Conservation (phyloP, 139 green algal species). For the Cymbomonas tetramitiformis region DNA sequence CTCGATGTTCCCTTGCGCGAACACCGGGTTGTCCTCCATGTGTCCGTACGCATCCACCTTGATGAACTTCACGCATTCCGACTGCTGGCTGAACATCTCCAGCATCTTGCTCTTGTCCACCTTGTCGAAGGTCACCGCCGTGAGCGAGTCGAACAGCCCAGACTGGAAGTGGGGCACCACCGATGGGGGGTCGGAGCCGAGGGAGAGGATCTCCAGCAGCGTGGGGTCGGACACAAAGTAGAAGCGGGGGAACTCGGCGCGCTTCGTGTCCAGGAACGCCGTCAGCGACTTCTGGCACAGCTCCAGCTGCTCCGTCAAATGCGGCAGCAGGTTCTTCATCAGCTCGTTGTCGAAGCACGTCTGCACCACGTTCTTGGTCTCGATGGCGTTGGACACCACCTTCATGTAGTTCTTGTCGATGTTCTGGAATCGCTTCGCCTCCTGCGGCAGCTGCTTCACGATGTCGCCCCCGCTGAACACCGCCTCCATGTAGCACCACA, state of each 20-base stretch:
- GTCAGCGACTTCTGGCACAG: constrained; percentile 84
- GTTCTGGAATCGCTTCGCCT: constrained; percentile 89
- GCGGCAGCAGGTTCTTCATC: constrained; percentile 76
- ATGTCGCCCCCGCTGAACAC: constrained; percentile 90
- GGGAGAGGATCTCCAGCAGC: constrained; percentile 85
- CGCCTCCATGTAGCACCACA: constrained; percentile 94
- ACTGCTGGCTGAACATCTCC: constrained; percentile 78
- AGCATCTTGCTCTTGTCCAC: constrained; percentile 72
- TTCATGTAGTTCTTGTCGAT: constrained; percentile 96
- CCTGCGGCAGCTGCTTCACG: too few relatives aligned
- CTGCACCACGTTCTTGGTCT: constrained; percentile 67
- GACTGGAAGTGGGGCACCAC: constrained; percentile 90
- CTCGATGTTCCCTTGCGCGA: constrained; percentile 80
- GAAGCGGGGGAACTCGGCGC: constrained; percentile 85
- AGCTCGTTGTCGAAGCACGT: constrained; percentile 71
- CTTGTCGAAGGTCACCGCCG: constrained; percentile 76
- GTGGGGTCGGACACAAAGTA: constrained; percentile 95
- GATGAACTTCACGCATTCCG: constrained; percentile 51
- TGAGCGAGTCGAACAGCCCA: constrained; percentile 81
- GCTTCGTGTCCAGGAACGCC: constrained; percentile 85
- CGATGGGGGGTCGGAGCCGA: constrained; percentile 69
- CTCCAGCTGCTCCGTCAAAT: constrained; percentile 82
- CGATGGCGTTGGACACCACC: constrained; percentile 64
- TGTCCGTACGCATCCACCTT: constrained; percentile 24
- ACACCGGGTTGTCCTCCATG: constrained; percentile 27